These are phyloP conservation scores for Venturia effusa DNA, from an alignment of 2,329 filamentous ascomycete species.

Conservation along the genomic window DNA sequence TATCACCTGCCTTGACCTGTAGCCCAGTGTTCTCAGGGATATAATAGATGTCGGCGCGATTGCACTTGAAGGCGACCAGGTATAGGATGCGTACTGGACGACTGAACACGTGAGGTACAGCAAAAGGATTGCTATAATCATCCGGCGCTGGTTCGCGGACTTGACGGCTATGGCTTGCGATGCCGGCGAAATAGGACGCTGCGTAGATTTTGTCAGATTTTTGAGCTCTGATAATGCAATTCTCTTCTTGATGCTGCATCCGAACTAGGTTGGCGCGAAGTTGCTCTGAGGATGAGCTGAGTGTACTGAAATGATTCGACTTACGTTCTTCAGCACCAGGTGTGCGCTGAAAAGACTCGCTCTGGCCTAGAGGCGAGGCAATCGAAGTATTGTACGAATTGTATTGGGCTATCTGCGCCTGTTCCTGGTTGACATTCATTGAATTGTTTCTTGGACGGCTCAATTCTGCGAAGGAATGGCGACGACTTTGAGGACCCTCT, in stretches of 20 bases:
- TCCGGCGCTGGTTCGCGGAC: conserved; percentile 24
- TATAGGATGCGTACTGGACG: conserved; percentile 35
- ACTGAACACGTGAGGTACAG: conserved; percentile 21
- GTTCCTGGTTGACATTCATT: neutral
- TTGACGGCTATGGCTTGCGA: conserved; percentile 24
- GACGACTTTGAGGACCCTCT: conserved; percentile 61
- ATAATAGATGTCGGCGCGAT: conserved; percentile 90
- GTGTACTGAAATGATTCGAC: conserved; percentile 6
- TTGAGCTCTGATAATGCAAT: conserved; percentile 2
- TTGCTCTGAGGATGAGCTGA: neutral
- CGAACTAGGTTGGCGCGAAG: conserved; percentile 1
- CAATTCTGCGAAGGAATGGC: conserved; percentile 59
- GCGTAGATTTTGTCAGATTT: conserved; percentile 12
- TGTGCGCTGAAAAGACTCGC: neutral
- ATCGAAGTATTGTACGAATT: neutral
- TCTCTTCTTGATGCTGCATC: conserved; percentile 1
- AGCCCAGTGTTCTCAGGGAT: conserved; percentile 92
- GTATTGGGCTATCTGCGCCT: conserved; percentile 5
- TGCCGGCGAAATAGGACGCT: conserved; percentile 27
- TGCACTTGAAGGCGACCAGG: conserved; percentile 94
- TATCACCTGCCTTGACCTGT: conserved; percentile 77
- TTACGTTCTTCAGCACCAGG: conserved; percentile 8
- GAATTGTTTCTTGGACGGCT: conserved; percentile 9
- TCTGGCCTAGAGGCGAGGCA: conserved; percentile 1
- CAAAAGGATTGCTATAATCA: conserved; percentile 21